Conservation (phyloP, 2,329 filamentous ascomycete genomes). For the Aureobasidium sp. region DNA sequence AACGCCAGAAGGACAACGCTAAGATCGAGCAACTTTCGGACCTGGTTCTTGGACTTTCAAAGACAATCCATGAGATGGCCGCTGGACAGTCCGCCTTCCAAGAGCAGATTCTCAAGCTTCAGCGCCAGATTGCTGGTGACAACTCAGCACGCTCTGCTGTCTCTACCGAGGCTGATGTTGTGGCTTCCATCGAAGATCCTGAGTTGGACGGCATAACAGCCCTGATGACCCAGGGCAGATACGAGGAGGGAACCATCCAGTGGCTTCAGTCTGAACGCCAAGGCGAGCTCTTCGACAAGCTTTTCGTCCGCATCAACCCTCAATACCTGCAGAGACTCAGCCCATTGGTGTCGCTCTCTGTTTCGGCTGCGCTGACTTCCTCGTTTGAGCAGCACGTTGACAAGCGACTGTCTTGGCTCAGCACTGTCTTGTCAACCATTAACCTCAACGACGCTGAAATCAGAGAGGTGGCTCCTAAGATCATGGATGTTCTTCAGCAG, state of each 20-base stretch:
- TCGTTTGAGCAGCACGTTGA: constrained; percentile 46
- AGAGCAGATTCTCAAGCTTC: constrained; percentile 41
- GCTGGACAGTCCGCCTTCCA: constrained; percentile 63
- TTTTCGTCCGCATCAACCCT: constrained; percentile 53
- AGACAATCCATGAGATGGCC: constrained; percentile 64
- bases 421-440: constrained; percentile 47
- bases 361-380: constrained; percentile 55
- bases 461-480: constrained; percentile 49
- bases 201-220: constrained; percentile 58
- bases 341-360: constrained; percentile 53
- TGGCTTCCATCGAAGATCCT: constrained; percentile 42
- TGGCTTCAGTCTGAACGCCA: constrained; percentile 58
- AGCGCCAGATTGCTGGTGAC: constrained; percentile 32
- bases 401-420: constrained; percentile 53
- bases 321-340: constrained; percentile 49
- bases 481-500: constrained; percentile 53
- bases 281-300: constrained; percentile 53
- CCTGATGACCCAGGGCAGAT: constrained; percentile 52
- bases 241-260: constrained; percentile 36
- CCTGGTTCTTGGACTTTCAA: constrained; percentile 58
- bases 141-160: constrained; percentile 12
- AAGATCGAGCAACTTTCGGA: constrained; percentile 69
- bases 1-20: constrained; percentile 47
- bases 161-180: constrained; percentile 24
- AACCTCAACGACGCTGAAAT: constrained; percentile 45